Evolutionary conservation across 306 rosid species (phyloP).

Genomic region (Cicer cuneatum): DNA sequence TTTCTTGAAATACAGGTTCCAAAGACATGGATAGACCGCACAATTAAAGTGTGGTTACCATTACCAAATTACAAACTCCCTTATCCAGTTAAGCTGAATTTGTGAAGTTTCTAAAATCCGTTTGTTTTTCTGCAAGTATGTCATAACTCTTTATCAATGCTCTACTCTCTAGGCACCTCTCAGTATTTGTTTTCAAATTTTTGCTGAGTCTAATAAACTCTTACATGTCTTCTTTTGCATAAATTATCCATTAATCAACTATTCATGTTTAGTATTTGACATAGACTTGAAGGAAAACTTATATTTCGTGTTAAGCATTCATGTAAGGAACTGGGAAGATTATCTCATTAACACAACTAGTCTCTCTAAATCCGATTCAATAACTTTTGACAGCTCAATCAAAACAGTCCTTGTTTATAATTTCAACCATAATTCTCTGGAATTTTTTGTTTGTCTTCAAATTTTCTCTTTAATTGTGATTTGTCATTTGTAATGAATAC

Average conservation of each 20-base stretch:
- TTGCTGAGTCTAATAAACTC: slow-evolving; percentile 3
- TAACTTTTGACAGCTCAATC: slow-evolving; percentile 7
- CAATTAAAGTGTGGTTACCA: slow-evolving; percentile 7
- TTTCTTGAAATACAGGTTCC: slow-evolving; percentile 73
- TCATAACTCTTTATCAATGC: not conserved
- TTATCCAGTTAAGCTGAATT: slow-evolving; percentile 11
- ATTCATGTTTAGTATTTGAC: slow-evolving; percentile 4
- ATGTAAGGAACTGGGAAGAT: slow-evolving; percentile 4
- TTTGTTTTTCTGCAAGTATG: slow-evolving; percentile 7
- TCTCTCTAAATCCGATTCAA: slow-evolving; percentile 30
- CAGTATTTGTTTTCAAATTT: not conserved
- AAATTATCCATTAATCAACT: not conserved
- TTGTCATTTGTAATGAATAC: no score
- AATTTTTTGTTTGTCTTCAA: no score
- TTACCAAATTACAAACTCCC: slow-evolving; percentile 5
- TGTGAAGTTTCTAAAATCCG: not conserved
- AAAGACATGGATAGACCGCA: no score
- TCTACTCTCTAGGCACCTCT: slow-evolving; percentile 10
- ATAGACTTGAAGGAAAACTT: slow-evolving; percentile 8
- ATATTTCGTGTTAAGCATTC: slow-evolving; percentile 5
- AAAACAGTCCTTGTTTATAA: slow-evolving; percentile 7
- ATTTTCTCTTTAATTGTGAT: no score
- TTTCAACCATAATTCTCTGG: not conserved
- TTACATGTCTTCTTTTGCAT: slow-evolving; percentile 24
- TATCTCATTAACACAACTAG: not conserved